Percentiles rank a stretch among this genome's conserved stretches.
Evolutionary conservation across 2,329 filamentous ascomycete genomes (phyloP).

Genomic region (Verticillium nubilum): DNA sequence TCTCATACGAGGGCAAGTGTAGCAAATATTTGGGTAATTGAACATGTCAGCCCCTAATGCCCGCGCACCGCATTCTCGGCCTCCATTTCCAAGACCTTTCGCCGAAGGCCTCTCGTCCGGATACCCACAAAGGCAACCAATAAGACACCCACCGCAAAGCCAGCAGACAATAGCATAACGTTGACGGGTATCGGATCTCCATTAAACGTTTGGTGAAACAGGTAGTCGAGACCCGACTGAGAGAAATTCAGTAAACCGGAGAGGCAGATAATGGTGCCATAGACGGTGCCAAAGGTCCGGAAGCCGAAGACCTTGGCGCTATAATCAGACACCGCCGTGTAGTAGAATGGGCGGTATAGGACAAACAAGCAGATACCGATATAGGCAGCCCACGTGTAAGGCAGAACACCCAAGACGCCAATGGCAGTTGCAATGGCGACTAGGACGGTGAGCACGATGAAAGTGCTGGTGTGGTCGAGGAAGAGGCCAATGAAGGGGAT

Average conservation of each 20-base stretch:
- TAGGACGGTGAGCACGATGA: slow-evolving; percentile 63
- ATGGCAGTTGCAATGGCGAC: slow-evolving; percentile 69
- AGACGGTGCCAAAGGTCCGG: slow-evolving; percentile 88
- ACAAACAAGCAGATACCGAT: slow-evolving; percentile 74
- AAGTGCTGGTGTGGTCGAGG: slow-evolving; percentile 71
- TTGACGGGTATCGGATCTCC: slow-evolving; percentile 77
- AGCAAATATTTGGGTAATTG: no score
- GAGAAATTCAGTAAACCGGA: slow-evolving; percentile 80
- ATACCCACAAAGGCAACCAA: slow-evolving; percentile 62
- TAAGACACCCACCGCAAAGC: slow-evolving; percentile 56
- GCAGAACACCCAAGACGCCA: slow-evolving; percentile 70
- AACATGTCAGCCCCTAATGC: not conserved
- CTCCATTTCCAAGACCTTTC: slow-evolving; percentile 15
- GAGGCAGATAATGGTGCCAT: slow-evolving; percentile 82
- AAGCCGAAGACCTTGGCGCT: slow-evolving; percentile 90
- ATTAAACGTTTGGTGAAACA: slow-evolving; percentile 68
- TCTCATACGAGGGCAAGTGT: no score
- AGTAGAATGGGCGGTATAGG: slow-evolving; percentile 82
- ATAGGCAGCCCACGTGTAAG: slow-evolving; percentile 65
- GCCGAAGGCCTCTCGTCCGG: slow-evolving; percentile 28
- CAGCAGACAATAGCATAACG: slow-evolving; percentile 55
- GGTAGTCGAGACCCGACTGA: slow-evolving; percentile 71
- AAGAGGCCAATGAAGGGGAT: slow-evolving; percentile 81
- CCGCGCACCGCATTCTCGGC: slow-evolving; percentile 5
- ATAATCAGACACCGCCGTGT: slow-evolving; percentile 86